Evolutionary conservation across 2,329 filamentous ascomycete genomes (phyloP), one percentile per base, ranked within the genome.

Genomic region (Harringtonia lauricola): DNA sequence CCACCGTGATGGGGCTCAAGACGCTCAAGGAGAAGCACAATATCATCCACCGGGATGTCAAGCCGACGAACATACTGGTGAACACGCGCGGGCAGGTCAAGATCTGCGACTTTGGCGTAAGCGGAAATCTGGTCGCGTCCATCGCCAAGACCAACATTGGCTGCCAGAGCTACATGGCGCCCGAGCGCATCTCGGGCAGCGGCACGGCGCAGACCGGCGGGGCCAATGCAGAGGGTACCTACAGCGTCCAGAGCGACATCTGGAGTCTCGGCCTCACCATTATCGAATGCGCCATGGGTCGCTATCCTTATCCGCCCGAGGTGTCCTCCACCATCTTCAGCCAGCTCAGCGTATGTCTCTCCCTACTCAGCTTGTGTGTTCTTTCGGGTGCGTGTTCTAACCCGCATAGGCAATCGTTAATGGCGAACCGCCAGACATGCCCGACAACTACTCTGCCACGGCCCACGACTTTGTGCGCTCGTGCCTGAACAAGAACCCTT

Each of bases 61-160:
- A 98, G 63, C 92, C 92, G 2, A 98, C 92, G n/a, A 98, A 98
- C 56, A 95, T 98, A 47, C 72, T 98, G 2, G 79, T 87, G 61
- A 98, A 96, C 63, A 85, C 82, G 2, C 75, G 75, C 35, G 92
- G 92, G 1, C 88, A 95, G 58, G 74, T 96, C 68, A 98, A 98
- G 66, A 95, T 98, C 46, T 98, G 92, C 64, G 92, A 98, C 63
- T 98, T 98, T 61, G 92, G 92, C 45, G 92, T 98, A 44, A 94
- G 86, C 52, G 92, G 92, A 42, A 98, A 98, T 56, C 68, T 98
- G 21, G 92, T 98, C 19, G 90, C 92, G 21, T 95, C 88, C 66
- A 96, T 96, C 55, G 92, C 92, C 41, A 95, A 94, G 65, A 98
- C 92, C 24, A 98, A 98, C 59, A 98, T 98, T 56, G 92, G 92